Evolutionary conservation across 176 grass and related monocot species (phyloP).

Genomic region (Aegilops umbellulata): DNA sequence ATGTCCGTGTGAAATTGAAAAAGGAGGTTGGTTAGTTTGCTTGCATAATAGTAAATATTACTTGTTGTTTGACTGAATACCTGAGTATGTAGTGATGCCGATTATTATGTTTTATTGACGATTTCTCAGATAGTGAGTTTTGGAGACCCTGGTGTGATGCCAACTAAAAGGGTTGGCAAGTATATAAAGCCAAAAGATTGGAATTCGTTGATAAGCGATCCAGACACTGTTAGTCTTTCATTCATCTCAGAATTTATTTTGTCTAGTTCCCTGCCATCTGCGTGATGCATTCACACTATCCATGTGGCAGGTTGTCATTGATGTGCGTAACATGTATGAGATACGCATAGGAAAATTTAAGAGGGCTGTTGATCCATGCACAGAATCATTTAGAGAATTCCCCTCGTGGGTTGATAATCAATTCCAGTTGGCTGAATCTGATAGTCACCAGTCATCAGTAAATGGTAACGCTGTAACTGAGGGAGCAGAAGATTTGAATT

Average conservation of each 20-base stretch:
- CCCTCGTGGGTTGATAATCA: slow-evolving; percentile 75
- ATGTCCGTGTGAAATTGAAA: slow-evolving; percentile 98
- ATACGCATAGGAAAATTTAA: slow-evolving; percentile 96
- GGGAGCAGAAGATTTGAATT: neutral
- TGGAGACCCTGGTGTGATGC: slow-evolving; percentile 76
- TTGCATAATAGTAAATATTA: neutral
- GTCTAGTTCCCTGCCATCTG: neutral
- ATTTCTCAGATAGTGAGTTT: slow-evolving; percentile 78
- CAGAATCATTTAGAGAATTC: slow-evolving; percentile 82
- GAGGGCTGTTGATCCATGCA: slow-evolving; percentile 82
- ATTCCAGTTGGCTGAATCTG: slow-evolving; percentile 64
- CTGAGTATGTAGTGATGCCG: neutral
- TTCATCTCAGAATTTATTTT: neutral
- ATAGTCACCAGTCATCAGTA: slow-evolving; percentile 12
- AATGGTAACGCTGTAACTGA: slow-evolving; percentile 1
- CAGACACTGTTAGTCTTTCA: slow-evolving; percentile 68
- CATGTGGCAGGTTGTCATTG: slow-evolving; percentile 73
- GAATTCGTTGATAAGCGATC: slow-evolving; percentile 88
- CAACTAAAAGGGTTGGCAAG: slow-evolving; percentile 85
- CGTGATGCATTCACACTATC: slow-evolving; percentile 9
- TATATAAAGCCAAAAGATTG: slow-evolving; percentile 93
- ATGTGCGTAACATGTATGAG: slow-evolving; percentile 97
- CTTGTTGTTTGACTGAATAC: neutral
- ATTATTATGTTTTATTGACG: slow-evolving; percentile 17
- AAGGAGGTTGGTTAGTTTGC: slow-evolving; percentile 67